phyloP scores from a whole-genome alignment of 2,329 filamentous ascomycete genomes.

The Albophoma yamanashiensis region DNA sequence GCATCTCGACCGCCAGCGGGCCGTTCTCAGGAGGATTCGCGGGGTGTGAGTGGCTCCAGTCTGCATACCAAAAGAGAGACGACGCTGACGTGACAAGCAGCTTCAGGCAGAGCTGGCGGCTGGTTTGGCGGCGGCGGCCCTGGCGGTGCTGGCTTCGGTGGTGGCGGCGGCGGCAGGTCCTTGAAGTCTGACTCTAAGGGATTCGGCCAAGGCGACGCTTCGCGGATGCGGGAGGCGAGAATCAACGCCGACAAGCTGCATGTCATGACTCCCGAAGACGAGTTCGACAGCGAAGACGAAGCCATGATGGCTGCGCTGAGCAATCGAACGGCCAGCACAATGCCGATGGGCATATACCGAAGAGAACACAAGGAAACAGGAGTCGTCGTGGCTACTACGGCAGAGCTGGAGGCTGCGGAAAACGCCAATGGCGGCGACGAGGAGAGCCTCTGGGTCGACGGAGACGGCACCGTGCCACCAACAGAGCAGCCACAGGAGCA shows the following conservation, averaged over 20 bases:
- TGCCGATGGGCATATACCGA: constrained; percentile 47
- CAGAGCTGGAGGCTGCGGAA: constrained; percentile 45
- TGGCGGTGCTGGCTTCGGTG: constrained; percentile 17
- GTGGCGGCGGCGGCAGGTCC: constrained; percentile 15
- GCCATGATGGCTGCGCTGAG: constrained; percentile 26
- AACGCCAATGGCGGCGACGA: constrained; percentile 31
- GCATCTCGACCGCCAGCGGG: constrained; percentile 24
- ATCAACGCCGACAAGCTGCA: constrained; percentile 49
- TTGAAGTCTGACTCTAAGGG: constrained; percentile 26
- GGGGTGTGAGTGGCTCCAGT: constrained; percentile 8
- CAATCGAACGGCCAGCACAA: constrained; percentile 18
- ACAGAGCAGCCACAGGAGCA: constrained; percentile 22
- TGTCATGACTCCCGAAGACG: constrained; percentile 28
- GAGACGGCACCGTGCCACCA: constrained; percentile 14
- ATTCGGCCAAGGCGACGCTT: constrained; percentile 23
- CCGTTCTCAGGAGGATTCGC: constrained; percentile 24
- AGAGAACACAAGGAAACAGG: constrained; percentile 42
- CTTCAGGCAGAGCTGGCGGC: constrained; percentile 12
- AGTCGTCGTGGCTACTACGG: constrained; percentile 44
- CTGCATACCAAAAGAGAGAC: too few species aligned
- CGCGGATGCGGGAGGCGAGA: constrained; percentile 28
- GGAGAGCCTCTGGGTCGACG: constrained; percentile 35
- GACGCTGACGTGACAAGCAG: constrained; percentile 5
- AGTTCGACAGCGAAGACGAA: constrained; percentile 34
- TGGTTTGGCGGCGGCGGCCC: constrained; percentile 20